Percentiles rank a stretch among this genome's conserved stretches.
Evolutionary conservation across 108 stramenopile species (phyloP).

Genomic region (Discostella stelligeroides): DNA sequence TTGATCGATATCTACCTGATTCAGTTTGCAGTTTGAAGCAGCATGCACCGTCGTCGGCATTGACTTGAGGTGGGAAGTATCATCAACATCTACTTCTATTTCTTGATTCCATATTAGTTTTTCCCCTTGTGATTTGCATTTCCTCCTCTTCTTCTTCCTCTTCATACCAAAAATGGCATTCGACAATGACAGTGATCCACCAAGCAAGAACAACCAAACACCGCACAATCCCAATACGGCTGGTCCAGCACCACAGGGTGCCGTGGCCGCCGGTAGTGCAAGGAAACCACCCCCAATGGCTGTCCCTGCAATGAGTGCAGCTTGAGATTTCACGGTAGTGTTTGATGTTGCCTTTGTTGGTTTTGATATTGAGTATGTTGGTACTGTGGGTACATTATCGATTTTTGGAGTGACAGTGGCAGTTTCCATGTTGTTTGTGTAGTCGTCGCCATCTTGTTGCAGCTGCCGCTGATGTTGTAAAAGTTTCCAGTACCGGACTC

Average conservation of each 20-base stretch:
- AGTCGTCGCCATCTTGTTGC: no score
- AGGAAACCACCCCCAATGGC: constrained; percentile 42
- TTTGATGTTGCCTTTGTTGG: background rate
- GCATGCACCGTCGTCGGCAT: no score
- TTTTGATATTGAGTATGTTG: no score
- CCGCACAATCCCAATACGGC: constrained; percentile 27
- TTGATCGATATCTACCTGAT: background rate
- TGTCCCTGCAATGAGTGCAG: constrained; percentile 42
- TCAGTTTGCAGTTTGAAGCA: no score
- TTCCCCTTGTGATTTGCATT: background rate
- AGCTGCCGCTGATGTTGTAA: no score
- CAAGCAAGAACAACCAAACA: constrained; percentile 31
- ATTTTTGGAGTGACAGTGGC: no score
- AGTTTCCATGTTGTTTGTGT: no score
- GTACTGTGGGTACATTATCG: no score
- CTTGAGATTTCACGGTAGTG: constrained; percentile 29
- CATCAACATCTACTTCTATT: no score
- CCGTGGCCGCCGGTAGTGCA: constrained; percentile 34
- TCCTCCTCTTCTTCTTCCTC: background rate
- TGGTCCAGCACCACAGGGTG: constrained; percentile 32
- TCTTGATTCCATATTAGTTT: no score
- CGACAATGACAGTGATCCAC: constrained; percentile 24
- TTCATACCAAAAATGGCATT: constrained; percentile 27
- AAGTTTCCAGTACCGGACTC: no score
- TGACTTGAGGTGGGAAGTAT: no score